Conservation (phyloP, 805 yeast species). For the Myxozyma neotropica region DNA sequence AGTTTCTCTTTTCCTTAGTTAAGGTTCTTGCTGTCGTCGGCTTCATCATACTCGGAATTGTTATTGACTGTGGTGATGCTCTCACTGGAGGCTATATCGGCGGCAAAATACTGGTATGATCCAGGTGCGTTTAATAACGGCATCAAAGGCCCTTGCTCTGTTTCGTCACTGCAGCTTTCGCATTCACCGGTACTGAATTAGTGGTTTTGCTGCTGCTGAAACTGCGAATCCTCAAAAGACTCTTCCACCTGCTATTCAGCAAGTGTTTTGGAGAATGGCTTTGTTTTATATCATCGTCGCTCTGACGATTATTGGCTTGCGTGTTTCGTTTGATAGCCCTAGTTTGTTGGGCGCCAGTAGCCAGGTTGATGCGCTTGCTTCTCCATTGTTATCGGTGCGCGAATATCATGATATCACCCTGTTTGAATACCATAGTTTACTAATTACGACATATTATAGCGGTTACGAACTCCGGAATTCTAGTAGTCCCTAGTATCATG, state of each 20-base stretch:
- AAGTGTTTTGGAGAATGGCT: constrained; percentile 79
- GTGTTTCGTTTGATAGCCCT: constrained; percentile 66
- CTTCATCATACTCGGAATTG: constrained; percentile 61
- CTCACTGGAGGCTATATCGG: constrained; percentile 62
- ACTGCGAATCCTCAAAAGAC: constrained; percentile 65
- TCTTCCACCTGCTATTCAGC: constrained; percentile 74
- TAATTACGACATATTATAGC: too few relatives aligned
- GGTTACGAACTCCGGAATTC: too few relatives aligned
- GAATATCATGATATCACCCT: too few relatives aligned
- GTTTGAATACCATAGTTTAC: too few relatives aligned
- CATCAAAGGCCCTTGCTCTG: constrained; percentile 70
- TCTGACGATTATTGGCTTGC: constrained; percentile 59
- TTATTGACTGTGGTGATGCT: constrained; percentile 59
- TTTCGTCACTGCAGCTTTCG: too few relatives aligned
- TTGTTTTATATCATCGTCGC: constrained; percentile 63
- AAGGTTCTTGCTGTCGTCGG: constrained; percentile 63
- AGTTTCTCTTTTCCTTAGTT: constrained; percentile 59
- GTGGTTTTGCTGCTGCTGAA: constrained; percentile 80
- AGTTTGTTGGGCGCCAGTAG: constrained; percentile 49
- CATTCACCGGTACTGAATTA: constrained; percentile 75
- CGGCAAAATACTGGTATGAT: constrained; percentile 56
- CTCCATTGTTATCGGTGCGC: constrained; percentile 78
- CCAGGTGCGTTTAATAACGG: constrained; percentile 63
- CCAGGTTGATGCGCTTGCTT: constrained; percentile 62
- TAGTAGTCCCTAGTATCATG: constrained; percentile 67